These are phyloP conservation scores for Salix arbutifolia DNA, from an alignment of 345 rosid species.

Conservation along the genomic window DNA sequence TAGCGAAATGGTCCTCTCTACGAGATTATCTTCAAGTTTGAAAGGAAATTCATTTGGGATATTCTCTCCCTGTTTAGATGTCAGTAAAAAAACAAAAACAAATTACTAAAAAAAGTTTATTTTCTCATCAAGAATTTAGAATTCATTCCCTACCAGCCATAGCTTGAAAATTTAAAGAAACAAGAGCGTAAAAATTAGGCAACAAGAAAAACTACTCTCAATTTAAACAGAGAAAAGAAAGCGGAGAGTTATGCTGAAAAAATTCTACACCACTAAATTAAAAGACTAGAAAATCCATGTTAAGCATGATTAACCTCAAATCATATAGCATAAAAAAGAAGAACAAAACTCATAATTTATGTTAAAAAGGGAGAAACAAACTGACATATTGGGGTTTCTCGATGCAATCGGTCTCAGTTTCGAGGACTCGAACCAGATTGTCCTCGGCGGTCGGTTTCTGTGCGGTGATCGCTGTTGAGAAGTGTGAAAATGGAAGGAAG, in stretches of 20 bases:
- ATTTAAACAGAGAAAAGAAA: neutral
- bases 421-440: slow-evolving; percentile 38
- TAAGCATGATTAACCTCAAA: neutral
- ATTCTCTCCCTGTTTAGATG: slow-evolving; percentile 18
- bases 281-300: neutral
- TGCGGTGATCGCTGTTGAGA: slow-evolving; percentile 28
- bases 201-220: neutral
- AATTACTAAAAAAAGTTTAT: neutral
- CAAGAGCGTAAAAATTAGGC: neutral
- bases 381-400: slow-evolving; percentile 26
- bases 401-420: slow-evolving; percentile 53
- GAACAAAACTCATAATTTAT: neutral
- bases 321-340: neutral
- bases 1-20: slow-evolving; percentile 47
- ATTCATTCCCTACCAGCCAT: neutral
- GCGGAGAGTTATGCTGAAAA: neutral
- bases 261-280: neutral
- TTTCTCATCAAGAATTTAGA: neutral
- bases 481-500: slow-evolving; percentile 14
- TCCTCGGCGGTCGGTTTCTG: slow-evolving; percentile 33
- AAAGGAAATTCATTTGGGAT: slow-evolving; percentile 54
- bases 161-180: neutral
- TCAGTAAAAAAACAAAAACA: neutral
- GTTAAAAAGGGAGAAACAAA: neutral
- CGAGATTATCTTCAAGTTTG: slow-evolving; percentile 43